A percentile compares a stretch with the other conserved stretches of the same genome.
Evolutionary conservation across 78 protist genomes (phyloP).

Genomic region (Dictyostelium brefeldianum): DNA sequence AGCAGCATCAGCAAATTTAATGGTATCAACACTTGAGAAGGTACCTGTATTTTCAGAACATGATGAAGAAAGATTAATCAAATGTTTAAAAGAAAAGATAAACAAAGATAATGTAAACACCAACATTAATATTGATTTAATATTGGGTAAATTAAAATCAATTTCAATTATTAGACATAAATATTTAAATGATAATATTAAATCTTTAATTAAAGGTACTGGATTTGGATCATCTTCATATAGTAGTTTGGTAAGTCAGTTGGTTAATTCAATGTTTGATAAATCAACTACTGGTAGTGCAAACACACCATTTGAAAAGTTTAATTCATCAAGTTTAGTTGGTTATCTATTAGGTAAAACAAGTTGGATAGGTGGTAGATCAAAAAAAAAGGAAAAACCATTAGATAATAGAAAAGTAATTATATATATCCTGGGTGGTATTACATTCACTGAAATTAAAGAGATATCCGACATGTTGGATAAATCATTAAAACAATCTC

Average conservation of each 20-base stretch:
- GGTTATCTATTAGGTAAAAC: conserved; percentile 37
- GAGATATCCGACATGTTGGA: conserved; percentile 35
- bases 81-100: neutral
- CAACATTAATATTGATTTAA: neutral
- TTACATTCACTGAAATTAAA: conserved; percentile 51
- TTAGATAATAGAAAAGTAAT: conserved; percentile 58
- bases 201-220: conserved; percentile 27
- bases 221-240: conserved; percentile 40
- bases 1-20: neutral
- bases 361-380: conserved; percentile 30
- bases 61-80: neutral
- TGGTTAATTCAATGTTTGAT: conserved; percentile 11
- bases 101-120: neutral
- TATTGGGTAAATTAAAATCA: neutral
- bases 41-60: conserved; percentile 1
- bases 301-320: conserved; percentile 45
- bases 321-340: conserved; percentile 43
- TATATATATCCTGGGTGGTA: conserved; percentile 57
- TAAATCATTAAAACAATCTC: neutral
- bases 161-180: conserved; percentile 2
- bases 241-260: neutral
- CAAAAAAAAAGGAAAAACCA: conserved; percentile 10
- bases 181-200: conserved; percentile 11
- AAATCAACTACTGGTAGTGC: neutral
- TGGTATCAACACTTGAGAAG: conserved; percentile 2